Evolutionary conservation across 2,329 filamentous ascomycete genomes (phyloP).

Genomic region (Colletotrichum tamarilloi): DNA sequence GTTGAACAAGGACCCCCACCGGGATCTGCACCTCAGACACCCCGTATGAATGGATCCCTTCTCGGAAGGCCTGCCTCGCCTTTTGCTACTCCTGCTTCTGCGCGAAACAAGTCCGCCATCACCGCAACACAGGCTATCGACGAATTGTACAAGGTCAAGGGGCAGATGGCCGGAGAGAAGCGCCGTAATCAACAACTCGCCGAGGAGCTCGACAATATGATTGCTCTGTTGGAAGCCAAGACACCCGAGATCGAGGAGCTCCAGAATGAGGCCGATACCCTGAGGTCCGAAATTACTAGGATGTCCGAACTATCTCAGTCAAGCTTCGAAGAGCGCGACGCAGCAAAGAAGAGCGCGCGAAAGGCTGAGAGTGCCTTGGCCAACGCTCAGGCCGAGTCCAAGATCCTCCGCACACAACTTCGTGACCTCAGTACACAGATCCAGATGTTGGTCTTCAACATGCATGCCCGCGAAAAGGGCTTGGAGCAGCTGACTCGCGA

Average conservation of each 20-base stretch:
- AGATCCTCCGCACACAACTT: slow-evolving; percentile 86
- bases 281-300: slow-evolving; percentile 84
- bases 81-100: slow-evolving; percentile 70
- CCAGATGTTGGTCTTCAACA: slow-evolving; percentile 89
- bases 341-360: slow-evolving; percentile 80
- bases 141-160: slow-evolving; percentile 75
- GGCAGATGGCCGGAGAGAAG: slow-evolving; percentile 78
- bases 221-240: slow-evolving; percentile 85
- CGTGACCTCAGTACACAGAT: slow-evolving; percentile 91
- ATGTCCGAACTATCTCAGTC: slow-evolving; percentile 88
- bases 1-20: slow-evolving; percentile 55
- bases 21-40: slow-evolving; percentile 69
- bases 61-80: slow-evolving; percentile 67
- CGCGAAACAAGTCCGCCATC: slow-evolving; percentile 65
- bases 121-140: slow-evolving; percentile 73
- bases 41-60: slow-evolving; percentile 67
- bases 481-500: slow-evolving; percentile 76
- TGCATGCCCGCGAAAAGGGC: slow-evolving; percentile 85
- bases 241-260: slow-evolving; percentile 90
- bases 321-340: slow-evolving; percentile 82
- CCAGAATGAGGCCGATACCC: slow-evolving; percentile 80
- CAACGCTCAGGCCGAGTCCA: slow-evolving; percentile 73
- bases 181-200: slow-evolving; percentile 79
- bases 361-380: slow-evolving; percentile 81
- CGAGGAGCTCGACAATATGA: slow-evolving; percentile 84